Conservation (phyloP, 768 basidiomycete genomes). For the Boletellus ananas region DNA sequence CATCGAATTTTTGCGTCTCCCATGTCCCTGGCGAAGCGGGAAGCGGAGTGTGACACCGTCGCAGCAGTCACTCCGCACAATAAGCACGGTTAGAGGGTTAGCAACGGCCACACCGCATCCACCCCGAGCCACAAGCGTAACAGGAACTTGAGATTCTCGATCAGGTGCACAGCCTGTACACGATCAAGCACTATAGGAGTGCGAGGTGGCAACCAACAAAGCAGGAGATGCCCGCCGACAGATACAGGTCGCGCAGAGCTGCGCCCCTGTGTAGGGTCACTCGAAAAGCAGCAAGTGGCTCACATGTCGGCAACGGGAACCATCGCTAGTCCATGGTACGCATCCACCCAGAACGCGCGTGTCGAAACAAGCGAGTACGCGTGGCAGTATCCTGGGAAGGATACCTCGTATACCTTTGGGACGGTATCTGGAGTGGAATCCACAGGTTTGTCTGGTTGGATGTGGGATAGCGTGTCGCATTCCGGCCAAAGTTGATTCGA, state of each 20-base stretch:
- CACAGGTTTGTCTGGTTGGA: neutral
- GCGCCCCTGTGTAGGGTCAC: neutral
- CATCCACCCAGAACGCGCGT: constrained; percentile 79
- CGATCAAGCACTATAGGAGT: constrained; percentile 12
- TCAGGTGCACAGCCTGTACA: constrained; percentile 10
- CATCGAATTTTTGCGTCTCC: neutral
- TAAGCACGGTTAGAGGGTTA: constrained; percentile 10
- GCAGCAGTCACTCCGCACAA: constrained; percentile 9
- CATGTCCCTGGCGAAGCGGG: neutral
- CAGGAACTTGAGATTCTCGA: constrained; percentile 17
- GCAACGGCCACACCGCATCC: constrained; percentile 19
- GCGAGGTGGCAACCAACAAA: constrained; percentile 11
- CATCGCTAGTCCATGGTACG: constrained; percentile 76
- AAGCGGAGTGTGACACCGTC: neutral
- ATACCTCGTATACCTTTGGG: constrained; percentile 11
- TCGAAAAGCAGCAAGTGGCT: constrained; percentile 25
- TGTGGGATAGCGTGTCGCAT: neutral
- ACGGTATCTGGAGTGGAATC: neutral
- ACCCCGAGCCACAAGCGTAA: constrained; percentile 7
- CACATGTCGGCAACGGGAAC: constrained; percentile 84
- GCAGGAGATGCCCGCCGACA: constrained; percentile 6
- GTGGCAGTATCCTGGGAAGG: constrained; percentile 30
- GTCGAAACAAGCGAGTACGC: constrained; percentile 68
- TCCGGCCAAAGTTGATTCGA: constrained; percentile 6
- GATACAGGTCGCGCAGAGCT: constrained; percentile 6